Conservation (phyloP, 192 early-diverging fungal genomes). For the Podila epicladia region DNA sequence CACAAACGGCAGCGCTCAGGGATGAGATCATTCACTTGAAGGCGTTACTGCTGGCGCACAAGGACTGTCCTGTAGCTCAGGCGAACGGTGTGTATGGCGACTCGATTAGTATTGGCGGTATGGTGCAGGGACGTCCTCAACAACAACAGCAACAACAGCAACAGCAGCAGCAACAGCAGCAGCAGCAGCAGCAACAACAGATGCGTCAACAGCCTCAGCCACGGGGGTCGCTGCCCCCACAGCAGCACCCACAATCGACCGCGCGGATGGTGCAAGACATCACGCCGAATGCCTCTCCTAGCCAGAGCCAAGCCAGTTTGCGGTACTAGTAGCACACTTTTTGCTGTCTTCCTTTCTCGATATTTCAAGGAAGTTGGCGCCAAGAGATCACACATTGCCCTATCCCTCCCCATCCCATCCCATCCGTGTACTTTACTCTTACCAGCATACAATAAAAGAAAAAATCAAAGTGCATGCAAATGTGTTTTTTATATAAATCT, state of each 20-base stretch:
- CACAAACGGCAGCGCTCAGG: constrained; percentile 64
- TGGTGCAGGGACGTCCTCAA: constrained; percentile 23
- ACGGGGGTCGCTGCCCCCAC: constrained; percentile 5
- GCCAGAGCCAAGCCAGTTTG: constrained; percentile 16
- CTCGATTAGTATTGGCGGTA: constrained; percentile 33
- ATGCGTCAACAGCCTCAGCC: neutral
- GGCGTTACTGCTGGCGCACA: constrained; percentile 79
- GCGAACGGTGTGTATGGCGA: constrained; percentile 70
- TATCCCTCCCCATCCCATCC: neutral
- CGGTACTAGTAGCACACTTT: constrained; percentile 14
- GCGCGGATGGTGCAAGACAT: constrained; percentile 6
- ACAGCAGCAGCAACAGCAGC: constrained; percentile 14
- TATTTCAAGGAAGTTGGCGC: neutral
- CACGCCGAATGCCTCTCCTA: constrained; percentile 1
- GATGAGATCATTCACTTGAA: constrained; percentile 83
- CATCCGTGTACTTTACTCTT: constrained; percentile 10
- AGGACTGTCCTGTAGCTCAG: constrained; percentile 77
- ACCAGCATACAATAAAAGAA: neutral
- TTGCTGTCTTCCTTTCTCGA: neutral
- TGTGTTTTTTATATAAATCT: no score
- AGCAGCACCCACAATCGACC: constrained; percentile 3
- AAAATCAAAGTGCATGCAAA: neutral
- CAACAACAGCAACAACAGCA: neutral
- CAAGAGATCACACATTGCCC: neutral
- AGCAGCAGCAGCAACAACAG: constrained; percentile 2